Base-by-base conservation (phyloP, 2,329 filamentous ascomycete genomes). In the Cryoendolithus antarcticus region DNA sequence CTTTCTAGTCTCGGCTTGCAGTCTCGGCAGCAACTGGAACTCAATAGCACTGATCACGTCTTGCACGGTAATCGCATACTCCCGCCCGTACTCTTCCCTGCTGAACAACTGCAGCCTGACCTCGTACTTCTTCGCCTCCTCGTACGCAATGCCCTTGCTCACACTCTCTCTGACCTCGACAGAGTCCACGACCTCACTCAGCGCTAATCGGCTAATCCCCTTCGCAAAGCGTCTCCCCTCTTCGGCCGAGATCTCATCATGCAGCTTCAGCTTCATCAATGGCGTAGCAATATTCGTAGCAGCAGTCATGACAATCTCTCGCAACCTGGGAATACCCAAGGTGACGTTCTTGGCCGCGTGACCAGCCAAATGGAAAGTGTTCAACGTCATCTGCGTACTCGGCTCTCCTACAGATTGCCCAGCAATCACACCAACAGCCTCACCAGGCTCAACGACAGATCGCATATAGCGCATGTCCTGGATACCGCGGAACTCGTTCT, bases 311-410 rank as follows among this genome's bases (percentile, higher is more conserved):
- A 98, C 75, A 53, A 98, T 95, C 72, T 98, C 91, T 66, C 91
- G 75, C 12, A 98, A 73, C 65, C 91, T 86, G 43, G 91, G 91
- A 57, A 98, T 96, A 84, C 91, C 91, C 12, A 95, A 74, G 1
- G 91, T 98, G 57, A 98, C 93, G 73, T 98, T 98, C 71, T 95
- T 96, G 21, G 91, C 82, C 12, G 91, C 88, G 69, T 96, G 89
- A 56, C 91, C 91, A 62, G 91, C 91, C 75, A 98, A 84, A 74
- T 98, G 91, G 75, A 98, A 98, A 21, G 93, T 98, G 65, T 98
- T 98, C 40, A 98, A 69, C 5, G 93, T 98, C 93, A 98, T 98
- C 62, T 98, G 91, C 8, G 91, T 98, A 2, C 88, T 95, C 7
- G 93, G 91, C 58, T 98, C 93, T 57, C 91, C 91, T 31, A 98